Evolutionary conservation across 2,329 filamentous ascomycete genomes (phyloP).

Genomic region (Colletotrichum sp.): DNA sequence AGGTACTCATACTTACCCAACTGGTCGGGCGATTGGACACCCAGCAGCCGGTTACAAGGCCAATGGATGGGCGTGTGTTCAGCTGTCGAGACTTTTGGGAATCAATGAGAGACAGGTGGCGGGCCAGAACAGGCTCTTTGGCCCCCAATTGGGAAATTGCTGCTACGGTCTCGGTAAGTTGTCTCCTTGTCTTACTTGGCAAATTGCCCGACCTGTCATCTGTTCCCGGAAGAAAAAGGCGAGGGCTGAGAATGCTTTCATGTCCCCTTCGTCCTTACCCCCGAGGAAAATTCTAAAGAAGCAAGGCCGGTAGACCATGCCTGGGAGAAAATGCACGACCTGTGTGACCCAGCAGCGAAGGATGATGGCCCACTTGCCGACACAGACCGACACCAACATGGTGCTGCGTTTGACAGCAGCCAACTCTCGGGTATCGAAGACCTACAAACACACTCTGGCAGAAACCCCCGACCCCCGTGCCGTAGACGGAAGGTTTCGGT

Average conservation of each 20-base stretch:
- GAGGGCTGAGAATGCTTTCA: neutral
- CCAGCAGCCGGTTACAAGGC: neutral
- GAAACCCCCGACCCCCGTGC: neutral
- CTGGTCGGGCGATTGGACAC: neutral
- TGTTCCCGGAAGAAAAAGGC: constrained; percentile 8
- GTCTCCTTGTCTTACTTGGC: constrained; percentile 4
- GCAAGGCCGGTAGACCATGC: neutral
- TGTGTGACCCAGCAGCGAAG: neutral
- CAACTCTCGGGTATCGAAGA: neutral
- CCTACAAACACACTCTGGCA: neutral
- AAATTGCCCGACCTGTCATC: neutral
- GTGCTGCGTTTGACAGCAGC: neutral
- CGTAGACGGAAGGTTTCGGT: neutral
- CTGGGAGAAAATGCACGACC: neutral
- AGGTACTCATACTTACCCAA: neutral
- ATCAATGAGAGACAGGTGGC: neutral
- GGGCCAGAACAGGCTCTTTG: neutral
- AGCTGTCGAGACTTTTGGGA: neutral
- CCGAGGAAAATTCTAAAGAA: neutral
- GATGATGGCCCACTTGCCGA: neutral
- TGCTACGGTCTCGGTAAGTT: constrained; percentile 1
- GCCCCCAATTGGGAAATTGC: neutral
- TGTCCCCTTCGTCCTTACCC: neutral
- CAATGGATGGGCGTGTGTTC: neutral
- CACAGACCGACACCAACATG: neutral